These are phyloP conservation scores for Colletotrichum sp. DNA, from an alignment of 2,329 filamentous ascomycete species.

Conservation along the genomic window DNA sequence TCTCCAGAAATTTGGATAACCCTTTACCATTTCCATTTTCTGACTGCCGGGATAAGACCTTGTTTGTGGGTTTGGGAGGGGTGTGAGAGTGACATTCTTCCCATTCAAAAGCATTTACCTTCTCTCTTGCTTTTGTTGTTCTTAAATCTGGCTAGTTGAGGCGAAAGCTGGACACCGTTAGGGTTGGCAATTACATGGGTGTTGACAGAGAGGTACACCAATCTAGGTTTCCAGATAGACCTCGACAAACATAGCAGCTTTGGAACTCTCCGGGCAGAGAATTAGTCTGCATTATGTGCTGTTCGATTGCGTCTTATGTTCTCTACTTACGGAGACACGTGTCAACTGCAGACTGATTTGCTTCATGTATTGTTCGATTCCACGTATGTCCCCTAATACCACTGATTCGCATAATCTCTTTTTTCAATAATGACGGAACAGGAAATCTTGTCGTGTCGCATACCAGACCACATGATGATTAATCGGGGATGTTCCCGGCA, in stretches of 20 bases:
- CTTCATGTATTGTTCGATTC: background rate
- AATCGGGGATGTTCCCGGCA: background rate
- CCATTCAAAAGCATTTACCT: background rate
- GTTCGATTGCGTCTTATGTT: background rate
- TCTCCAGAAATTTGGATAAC: background rate
- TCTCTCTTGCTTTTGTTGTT: background rate
- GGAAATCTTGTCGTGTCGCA: background rate
- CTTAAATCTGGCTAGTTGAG: background rate
- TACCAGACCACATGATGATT: background rate
- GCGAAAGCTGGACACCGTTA: background rate
- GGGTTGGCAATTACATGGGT: background rate
- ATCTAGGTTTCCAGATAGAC: background rate
- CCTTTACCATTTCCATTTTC: background rate
- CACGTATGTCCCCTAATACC: background rate
- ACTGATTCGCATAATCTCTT: background rate
- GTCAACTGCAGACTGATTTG: background rate
- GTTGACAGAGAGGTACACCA: background rate
- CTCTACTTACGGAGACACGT: background rate
- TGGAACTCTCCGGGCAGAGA: background rate
- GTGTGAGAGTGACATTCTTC: background rate
- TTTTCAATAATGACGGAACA: background rate
- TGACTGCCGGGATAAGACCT: background rate
- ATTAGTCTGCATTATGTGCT: background rate
- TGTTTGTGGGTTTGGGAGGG: background rate
- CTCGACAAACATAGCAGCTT: background rate